Percentiles rank a stretch among this genome's conserved stretches.
These are phyloP conservation scores for Quercus berberidifolia DNA, from an alignment of 306 rosid species.

Conservation along the genomic window DNA sequence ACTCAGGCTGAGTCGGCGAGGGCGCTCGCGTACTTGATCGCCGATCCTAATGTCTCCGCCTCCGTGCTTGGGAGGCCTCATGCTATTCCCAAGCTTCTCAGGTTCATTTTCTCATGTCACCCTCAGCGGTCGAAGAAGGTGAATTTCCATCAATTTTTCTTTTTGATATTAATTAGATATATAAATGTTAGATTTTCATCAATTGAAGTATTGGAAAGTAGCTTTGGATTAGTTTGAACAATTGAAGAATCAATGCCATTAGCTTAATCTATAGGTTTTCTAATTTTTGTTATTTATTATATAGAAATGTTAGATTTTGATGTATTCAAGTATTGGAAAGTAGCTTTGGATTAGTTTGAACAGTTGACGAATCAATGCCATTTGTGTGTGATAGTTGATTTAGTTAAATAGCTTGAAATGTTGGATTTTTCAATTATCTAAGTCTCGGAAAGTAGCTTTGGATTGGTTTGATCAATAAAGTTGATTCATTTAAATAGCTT, in stretches of 20 bases:
- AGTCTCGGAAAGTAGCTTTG: too few relatives aligned
- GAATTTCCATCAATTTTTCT: not conserved
- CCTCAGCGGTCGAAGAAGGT: slow-evolving; percentile 82
- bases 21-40: slow-evolving; percentile 82
- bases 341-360: too few relatives aligned
- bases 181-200: not conserved
- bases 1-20: slow-evolving; percentile 94
- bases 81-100: slow-evolving; percentile 79
- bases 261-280: not conserved
- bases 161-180: not conserved
- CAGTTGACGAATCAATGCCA: too few relatives aligned
- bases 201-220: not conserved
- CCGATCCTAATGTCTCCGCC: slow-evolving; percentile 81
- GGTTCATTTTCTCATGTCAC: slow-evolving; percentile 87
- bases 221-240: slow-evolving; percentile 10
- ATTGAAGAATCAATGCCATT: slow-evolving; percentile 7
- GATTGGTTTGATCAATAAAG: too few relatives aligned
- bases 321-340: too few relatives aligned
- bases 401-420: too few relatives aligned
- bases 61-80: slow-evolving; percentile 76
- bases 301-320: too few relatives aligned
- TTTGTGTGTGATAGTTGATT: not conserved
- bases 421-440: too few relatives aligned
- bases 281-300: too few relatives aligned
- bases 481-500: not conserved